A percentile compares a stretch with the other conserved stretches of the same genome.
These are phyloP conservation scores for Escovopsis sp. DNA, from an alignment of 2,329 filamentous ascomycete species.

Conservation along the genomic window DNA sequence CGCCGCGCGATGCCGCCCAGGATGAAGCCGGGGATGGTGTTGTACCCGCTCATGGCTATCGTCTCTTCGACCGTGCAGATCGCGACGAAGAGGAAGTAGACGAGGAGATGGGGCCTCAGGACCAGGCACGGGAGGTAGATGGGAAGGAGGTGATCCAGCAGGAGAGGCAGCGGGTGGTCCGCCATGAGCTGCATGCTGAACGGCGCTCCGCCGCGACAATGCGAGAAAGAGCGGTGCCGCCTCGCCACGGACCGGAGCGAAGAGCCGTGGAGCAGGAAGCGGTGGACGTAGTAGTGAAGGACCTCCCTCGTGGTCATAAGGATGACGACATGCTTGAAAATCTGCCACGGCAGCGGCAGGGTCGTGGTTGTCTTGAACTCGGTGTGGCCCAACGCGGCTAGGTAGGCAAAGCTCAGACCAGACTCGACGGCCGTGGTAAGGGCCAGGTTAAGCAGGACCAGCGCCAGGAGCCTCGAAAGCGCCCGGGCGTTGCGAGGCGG, in stretches of 20 bases:
- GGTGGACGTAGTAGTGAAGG: slow-evolving; percentile 61
- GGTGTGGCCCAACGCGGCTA: slow-evolving; percentile 19
- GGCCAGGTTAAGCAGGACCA: slow-evolving; percentile 32
- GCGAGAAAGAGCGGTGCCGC: slow-evolving; percentile 31
- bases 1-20: slow-evolving; percentile 35
- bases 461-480: slow-evolving; percentile 21
- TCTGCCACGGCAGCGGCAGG: slow-evolving; percentile 38
- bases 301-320: slow-evolving; percentile 36
- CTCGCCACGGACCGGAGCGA: slow-evolving; percentile 18
- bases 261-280: slow-evolving; percentile 48
- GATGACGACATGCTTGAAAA: slow-evolving; percentile 32
- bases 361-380: slow-evolving; percentile 34
- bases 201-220: slow-evolving; percentile 39
- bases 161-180: slow-evolving; percentile 51
- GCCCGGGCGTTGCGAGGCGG: slow-evolving; percentile 28
- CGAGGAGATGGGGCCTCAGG: slow-evolving; percentile 59
- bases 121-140: slow-evolving; percentile 48
- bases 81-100: slow-evolving; percentile 50
- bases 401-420: slow-evolving; percentile 23
- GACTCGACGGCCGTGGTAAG: slow-evolving; percentile 30
- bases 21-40: slow-evolving; percentile 37
- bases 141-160: slow-evolving; percentile 50
- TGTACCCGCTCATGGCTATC: slow-evolving; percentile 54
- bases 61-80: slow-evolving; percentile 53
- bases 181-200: slow-evolving; percentile 50